A percentile compares a stretch with the other conserved stretches of the same genome.
phyloP scores from a whole-genome alignment of 306 rosid genomes.

The Prosopis cineraria region DNA sequence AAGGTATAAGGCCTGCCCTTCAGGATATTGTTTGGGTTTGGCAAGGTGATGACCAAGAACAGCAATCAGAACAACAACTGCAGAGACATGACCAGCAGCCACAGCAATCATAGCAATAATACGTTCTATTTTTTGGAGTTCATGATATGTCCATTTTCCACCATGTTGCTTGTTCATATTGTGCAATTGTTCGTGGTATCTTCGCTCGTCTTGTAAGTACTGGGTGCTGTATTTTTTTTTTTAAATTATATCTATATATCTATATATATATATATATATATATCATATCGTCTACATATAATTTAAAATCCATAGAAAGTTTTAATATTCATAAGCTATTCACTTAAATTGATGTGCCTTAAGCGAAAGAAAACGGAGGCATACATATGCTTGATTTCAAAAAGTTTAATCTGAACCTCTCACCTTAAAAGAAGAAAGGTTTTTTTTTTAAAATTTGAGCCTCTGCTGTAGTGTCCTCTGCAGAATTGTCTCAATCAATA shows the following conservation, averaged over 20 bases:
- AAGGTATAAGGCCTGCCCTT: conserved; percentile 77
- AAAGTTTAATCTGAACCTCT: too few species aligned
- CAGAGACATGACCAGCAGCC: conserved; percentile 39
- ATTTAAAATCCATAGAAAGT: not conserved
- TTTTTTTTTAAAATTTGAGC: too few species aligned
- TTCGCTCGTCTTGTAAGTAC: conserved; percentile 11
- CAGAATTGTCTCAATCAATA: not conserved
- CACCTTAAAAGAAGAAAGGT: too few species aligned
- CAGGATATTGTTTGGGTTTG: conserved; percentile 88
- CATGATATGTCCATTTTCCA: not conserved
- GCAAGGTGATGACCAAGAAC: conserved; percentile 57
- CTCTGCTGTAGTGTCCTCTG: not conserved
- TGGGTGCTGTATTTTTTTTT: not conserved
- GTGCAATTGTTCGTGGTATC: conserved; percentile 22
- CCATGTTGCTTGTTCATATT: not conserved
- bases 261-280: not conserved
- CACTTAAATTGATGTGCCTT: too few species aligned
- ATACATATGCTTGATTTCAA: too few species aligned
- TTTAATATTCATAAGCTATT: too few species aligned
- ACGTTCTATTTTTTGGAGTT: not conserved
- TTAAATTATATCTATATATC: too few species aligned
- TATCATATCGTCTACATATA: not conserved
- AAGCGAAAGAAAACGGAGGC: too few species aligned
- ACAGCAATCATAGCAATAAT: conserved; percentile 26
- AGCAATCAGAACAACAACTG: conserved; percentile 37